Evolutionary conservation across 805 yeast species (phyloP), one percentile per base, ranked within the genome.

Genomic region (Komagataella pastoris): DNA sequence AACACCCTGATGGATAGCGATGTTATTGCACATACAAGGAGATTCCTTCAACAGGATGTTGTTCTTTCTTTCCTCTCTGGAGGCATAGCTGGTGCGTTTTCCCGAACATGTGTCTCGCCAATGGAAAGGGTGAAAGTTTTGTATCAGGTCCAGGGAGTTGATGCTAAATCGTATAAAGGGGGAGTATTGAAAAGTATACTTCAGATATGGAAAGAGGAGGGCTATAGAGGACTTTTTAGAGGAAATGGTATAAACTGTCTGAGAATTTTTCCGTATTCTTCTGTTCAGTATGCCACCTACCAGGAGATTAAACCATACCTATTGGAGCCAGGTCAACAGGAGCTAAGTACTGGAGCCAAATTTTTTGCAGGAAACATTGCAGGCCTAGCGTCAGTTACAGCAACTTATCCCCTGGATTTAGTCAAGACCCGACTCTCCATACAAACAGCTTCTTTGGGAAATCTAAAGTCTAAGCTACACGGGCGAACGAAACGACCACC

Each of bases 71-170:
- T 85, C 44, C 53, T 84, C 7, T 76, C 87, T 5, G 95, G 95
- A 14, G 93, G 93, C 6, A 59, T 81, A 7, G 91, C 83, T 2
- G 95, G 95, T 17, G 88, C 88, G 0, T 71, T 84, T 0, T 86
- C 96, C 1, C 73, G 98, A 51, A 91, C 98, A 0, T 88, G 85
- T 1, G 97, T 90, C 5, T 87, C 97, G 10, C 99, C 99, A 1
- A 81, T 91, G 66, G 99, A 91, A 65, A 73, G 99, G 58, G 95
- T 93, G 58, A 91, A 91, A 67, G 93, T 93, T 55, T 67, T 91
- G 23, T 79, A 89, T 59, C 99, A 91, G 67, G 81, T 93, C 43
- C 97, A 91, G 66, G 93, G 86, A 8, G 43, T 59, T 1, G 51
- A 57, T 6, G 40, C 56, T 3, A 75, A 66, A 54, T 62, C 71